Base-by-base conservation (phyloP, 2,329 filamentous ascomycete species). In the Akanthomyces uredinophilus region DNA sequence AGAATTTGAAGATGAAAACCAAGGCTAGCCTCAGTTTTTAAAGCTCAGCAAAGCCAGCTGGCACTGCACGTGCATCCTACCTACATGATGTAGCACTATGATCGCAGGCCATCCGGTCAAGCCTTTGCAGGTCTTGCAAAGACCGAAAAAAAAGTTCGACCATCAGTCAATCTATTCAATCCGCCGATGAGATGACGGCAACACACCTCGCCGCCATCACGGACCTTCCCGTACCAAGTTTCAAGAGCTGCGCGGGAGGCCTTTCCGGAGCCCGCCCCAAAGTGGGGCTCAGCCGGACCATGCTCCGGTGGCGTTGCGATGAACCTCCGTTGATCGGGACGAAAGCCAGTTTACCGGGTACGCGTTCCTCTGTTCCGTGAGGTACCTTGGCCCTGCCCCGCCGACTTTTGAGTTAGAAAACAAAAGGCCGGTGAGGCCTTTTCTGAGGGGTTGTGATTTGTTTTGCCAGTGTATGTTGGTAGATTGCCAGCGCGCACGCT, bases 241-340 rank as follows among this genome's bases (percentile, higher is more conserved):
- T 20, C 20, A 16, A 29, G 20, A 41, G 22, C 20, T 27, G 22
- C 32, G 50, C 22, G 41, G 37, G 56, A 41, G n/a, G n/a, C 50
- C 22, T 14, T 13, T 16, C 58, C 58, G 58, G 58, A 46, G 50
- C 58, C 32, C 58, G 58, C 49, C 18, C 18, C 14, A 39, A 37
- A 56, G 60, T 56, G 51, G 60, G 60, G 59, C 44, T 4, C 24
- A 44, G n/a, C 58, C 58, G 58, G 58, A 20, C 57, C 47, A 5
- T 2, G 50, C 29, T 60, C 58, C 58, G 58, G 41, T 60, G 50
- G 50, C 49, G 16, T 20, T 4, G 27, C 58, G 20, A n/a, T 53
- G 29, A 11, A 53, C 14, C 41, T 60, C 50, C 50, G 58, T 20
- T 39, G 41, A 47, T 60, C 58, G 58, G 58, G 58, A 39, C n/a